These are phyloP conservation scores for Fusarium chuoi DNA, from an alignment of 2,329 filamentous ascomycete genomes.

Conservation along the genomic window DNA sequence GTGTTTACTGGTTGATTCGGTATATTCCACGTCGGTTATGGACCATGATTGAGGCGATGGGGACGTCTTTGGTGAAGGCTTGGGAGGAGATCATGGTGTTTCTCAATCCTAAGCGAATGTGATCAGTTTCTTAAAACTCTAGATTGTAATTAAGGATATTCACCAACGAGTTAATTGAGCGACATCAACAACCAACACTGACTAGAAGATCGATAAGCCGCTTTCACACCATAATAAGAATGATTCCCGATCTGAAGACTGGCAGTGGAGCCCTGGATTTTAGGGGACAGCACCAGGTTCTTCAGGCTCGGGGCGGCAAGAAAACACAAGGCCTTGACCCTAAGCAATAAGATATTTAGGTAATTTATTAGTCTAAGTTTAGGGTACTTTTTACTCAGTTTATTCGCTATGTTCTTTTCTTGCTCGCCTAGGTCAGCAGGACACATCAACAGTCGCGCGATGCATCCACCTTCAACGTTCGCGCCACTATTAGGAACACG, in stretches of 20 bases:
- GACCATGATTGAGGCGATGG: conserved; percentile 47
- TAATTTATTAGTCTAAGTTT: too few relatives aligned
- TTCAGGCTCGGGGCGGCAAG: background rate
- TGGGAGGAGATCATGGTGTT: conserved; percentile 51
- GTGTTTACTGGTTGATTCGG: conserved; percentile 45
- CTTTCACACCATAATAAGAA: background rate
- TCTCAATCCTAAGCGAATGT: conserved; percentile 51
- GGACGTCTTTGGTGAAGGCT: conserved; percentile 45
- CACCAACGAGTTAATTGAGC: background rate
- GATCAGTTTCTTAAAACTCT: background rate
- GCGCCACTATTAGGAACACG: background rate
- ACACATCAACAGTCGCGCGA: background rate
- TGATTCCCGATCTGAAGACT: background rate
- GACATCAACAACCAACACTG: too few relatives aligned
- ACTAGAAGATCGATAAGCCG: background rate
- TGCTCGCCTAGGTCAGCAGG: too few relatives aligned
- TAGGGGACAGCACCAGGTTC: too few relatives aligned
- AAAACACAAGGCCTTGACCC: too few relatives aligned
- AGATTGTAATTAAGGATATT: background rate
- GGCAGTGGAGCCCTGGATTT: background rate
- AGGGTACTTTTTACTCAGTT: too few relatives aligned
- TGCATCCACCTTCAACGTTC: background rate
- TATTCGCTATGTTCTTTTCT: too few relatives aligned
- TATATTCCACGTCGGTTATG: conserved; percentile 50
- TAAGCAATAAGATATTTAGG: too few relatives aligned